Base-by-base conservation (phyloP, 805 yeast species). In the Suhomyces prunicola region DNA sequence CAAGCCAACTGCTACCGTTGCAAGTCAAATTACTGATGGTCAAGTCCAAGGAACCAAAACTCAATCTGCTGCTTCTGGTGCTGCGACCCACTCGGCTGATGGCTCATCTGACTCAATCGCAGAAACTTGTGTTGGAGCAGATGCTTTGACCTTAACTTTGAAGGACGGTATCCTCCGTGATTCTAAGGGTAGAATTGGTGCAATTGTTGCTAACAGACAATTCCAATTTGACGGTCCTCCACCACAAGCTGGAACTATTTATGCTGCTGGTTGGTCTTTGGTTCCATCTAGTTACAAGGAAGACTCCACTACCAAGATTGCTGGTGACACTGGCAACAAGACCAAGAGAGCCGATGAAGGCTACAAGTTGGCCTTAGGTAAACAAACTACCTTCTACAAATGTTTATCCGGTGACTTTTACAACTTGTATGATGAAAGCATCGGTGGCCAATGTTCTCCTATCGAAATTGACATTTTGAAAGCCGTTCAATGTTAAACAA, bases 181-280 rank as follows among this genome's bases (percentile, higher is more conserved):
- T 64, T 66, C 78, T 35, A 59, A 73, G 56, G 87, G 87, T 46
- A 83, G 93, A 80, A 72, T 87, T 59, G 92, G 92, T 61, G 81
- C 90, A 48, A 85, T 87, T 71, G 93, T 87, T 61, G 85, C 91
- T 50, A 87, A 86, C 84, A 79, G 87, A 77, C 93, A 87, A 76
- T 84, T 85, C 80, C 90, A 85, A 73, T 85, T 84, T 66, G 89
- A 86, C 67, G 89, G 89, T 67, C 88, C 88, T 54, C 86, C 88
- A 74, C 91, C 92, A 65, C 93, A 87, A 78, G 89, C 66, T 42
- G 70, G 70, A 24, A 47, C 68, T 53, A 64, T 65, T 50, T 66
- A 61, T 60, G 68, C 69, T 48, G 67, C 63, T 33, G 70, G 70
- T 39, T 66, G 70, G 70, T 55, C 59, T 23, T 48, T 57, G 29